These are phyloP conservation scores for Eucalyptus shirleyi DNA, from an alignment of 345 rosid species.

Conservation along the genomic window DNA sequence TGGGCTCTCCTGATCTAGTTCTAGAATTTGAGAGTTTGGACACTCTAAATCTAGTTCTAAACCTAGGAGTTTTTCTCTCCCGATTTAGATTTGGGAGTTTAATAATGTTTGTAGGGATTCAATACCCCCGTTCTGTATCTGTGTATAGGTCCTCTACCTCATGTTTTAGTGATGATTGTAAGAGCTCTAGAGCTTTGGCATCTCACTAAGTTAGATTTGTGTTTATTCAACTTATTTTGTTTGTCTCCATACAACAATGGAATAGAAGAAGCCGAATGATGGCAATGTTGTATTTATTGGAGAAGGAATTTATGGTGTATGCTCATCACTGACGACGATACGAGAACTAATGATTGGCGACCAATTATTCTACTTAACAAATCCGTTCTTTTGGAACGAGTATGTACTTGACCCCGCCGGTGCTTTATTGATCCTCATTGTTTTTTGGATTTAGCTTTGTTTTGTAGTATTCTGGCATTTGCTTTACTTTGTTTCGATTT, in stretches of 20 bases:
- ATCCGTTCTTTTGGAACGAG: too few relatives aligned
- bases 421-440: too few relatives aligned
- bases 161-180: neutral
- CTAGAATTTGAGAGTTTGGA: neutral
- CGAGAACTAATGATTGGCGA: fast-evolving
- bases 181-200: neutral
- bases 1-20: too few relatives aligned
- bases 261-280: too few relatives aligned
- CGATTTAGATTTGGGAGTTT: neutral
- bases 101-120: neutral
- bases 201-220: neutral
- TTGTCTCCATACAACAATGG: neutral
- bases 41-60: neutral
- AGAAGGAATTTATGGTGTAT: too few relatives aligned
- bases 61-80: neutral
- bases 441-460: too few relatives aligned
- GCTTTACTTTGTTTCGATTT: fast-evolving
- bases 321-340: fast-evolving
- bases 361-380: too few relatives aligned
- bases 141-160: fast-evolving
- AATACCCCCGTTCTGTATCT: fast-evolving
- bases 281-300: too few relatives aligned
- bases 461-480: too few relatives aligned
- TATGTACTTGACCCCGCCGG: fast-evolving
- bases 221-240: neutral